Evolutionary conservation across 1,139 yeast species (phyloP).

Genomic region (Hansenula lynferdii): DNA sequence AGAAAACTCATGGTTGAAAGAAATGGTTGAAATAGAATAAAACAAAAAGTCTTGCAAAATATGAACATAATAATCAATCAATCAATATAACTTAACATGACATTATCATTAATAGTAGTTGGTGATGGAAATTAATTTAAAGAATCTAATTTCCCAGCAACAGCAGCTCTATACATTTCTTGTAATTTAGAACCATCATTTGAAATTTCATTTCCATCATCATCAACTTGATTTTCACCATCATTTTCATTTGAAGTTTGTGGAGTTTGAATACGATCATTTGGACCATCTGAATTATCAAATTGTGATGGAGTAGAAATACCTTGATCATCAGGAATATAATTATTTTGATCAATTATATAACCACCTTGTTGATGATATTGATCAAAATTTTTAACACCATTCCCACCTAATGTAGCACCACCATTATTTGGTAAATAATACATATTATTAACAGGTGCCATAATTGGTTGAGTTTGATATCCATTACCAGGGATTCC

Average conservation of each 20-base stretch:
- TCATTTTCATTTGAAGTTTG: conserved; percentile 4
- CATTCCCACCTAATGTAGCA: no score
- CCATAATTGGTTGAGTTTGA: conserved; percentile 2
- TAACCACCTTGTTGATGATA: conserved; percentile 4
- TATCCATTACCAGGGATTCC: conserved; percentile 1
- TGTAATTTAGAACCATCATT: conserved; percentile 18
- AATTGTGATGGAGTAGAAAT: conserved; percentile 3
- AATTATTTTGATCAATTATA: background rate
- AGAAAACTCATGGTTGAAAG: no score
- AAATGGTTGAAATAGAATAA: no score
- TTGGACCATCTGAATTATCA: background rate
- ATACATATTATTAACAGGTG: conserved; percentile 14
- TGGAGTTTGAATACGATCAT: background rate
- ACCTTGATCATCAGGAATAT: background rate
- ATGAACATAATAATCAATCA: background rate
- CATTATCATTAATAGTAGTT: background rate
- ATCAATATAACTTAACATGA: background rate
- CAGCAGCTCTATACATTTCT: conserved; percentile 24
- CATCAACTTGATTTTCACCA: background rate
- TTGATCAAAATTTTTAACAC: conserved; percentile 8
- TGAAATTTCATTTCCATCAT: background rate
- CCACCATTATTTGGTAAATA: conserved; percentile 8
- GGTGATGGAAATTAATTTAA: conserved; percentile 7
- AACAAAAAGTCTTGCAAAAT: no score
- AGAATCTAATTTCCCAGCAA: conserved; percentile 21